Conservation (phyloP, 2,329 filamentous ascomycete species). For the Claviceps sorghi region DNA sequence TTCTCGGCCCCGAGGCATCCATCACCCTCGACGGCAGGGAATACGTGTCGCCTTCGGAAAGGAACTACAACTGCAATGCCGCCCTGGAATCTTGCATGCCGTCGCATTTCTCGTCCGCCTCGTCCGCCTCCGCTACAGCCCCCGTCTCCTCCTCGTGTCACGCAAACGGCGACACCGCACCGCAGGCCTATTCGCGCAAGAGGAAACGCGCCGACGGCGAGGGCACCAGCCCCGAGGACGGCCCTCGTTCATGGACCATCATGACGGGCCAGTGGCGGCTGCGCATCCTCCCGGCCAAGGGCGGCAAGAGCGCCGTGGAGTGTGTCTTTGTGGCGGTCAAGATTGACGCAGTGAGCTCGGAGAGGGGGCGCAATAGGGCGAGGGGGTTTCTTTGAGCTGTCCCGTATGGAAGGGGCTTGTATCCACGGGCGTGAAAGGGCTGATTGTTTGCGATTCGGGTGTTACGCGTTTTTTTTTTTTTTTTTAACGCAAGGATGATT, state of each 20-base stretch:
- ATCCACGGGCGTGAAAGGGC: too few species aligned
- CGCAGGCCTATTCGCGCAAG: conserved; percentile 24
- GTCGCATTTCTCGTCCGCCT: background rate
- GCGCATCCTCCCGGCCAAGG: conserved; percentile 40
- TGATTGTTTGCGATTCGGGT: too few species aligned
- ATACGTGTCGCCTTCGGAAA: conserved; percentile 14
- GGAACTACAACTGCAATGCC: background rate
- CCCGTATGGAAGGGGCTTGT: too few species aligned
- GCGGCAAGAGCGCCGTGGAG: conserved; percentile 44
- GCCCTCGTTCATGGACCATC: conserved; percentile 42
- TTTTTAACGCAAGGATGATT: too few species aligned
- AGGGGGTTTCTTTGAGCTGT: conserved; percentile 43
- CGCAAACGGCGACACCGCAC: conserved; percentile 13
- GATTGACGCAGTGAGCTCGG: conserved; percentile 54
- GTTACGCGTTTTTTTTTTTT: too few species aligned
- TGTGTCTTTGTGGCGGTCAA: conserved; percentile 63
- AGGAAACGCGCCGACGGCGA: conserved; percentile 21
- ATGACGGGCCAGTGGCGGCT: conserved; percentile 58
- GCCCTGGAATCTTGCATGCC: background rate
- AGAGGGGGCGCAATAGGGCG: conserved; percentile 50
- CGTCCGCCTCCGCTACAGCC: background rate
- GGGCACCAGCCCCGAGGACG: conserved; percentile 14
- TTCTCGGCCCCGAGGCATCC: conserved; percentile 44
- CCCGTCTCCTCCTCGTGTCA: conserved; percentile 4
- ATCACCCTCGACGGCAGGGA: conserved; percentile 44